These are phyloP conservation scores for Arthrinium phaeospermum DNA, from an alignment of 2,329 filamentous ascomycete genomes.

Conservation along the genomic window DNA sequence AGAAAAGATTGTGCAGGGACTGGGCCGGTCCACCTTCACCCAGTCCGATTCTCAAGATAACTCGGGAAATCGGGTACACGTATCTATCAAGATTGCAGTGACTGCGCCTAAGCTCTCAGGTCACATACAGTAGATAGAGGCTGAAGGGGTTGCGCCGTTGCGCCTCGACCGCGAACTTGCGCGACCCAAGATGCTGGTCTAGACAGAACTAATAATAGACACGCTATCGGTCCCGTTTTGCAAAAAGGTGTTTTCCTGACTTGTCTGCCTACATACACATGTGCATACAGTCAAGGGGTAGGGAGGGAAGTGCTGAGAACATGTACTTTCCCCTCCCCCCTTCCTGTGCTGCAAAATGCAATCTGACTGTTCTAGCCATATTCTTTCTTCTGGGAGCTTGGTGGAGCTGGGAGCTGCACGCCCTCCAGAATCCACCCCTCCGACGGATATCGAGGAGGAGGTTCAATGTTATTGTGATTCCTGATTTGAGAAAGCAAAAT, in stretches of 20 bases:
- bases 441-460: neutral
- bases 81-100: neutral
- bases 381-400: neutral
- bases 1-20: constrained; percentile 4
- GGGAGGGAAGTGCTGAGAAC: neutral
- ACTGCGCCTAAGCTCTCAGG: neutral
- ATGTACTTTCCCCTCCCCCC: neutral
- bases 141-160: neutral
- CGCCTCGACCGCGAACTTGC: neutral
- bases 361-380: neutral
- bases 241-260: neutral
- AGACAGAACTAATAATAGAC: constrained; percentile 14
- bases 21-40: neutral
- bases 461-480: neutral
- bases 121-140: neutral
- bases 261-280: neutral
- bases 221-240: neutral
- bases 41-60: neutral
- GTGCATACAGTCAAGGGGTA: too few relatives aligned
- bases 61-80: neutral
- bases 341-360: neutral
- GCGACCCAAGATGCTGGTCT: neutral
- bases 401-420: neutral
- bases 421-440: neutral
- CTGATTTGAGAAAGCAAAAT: neutral